phyloP scores from a whole-genome alignment of 2,329 filamentous ascomycete species.

The Exutisphaerella laricina region DNA sequence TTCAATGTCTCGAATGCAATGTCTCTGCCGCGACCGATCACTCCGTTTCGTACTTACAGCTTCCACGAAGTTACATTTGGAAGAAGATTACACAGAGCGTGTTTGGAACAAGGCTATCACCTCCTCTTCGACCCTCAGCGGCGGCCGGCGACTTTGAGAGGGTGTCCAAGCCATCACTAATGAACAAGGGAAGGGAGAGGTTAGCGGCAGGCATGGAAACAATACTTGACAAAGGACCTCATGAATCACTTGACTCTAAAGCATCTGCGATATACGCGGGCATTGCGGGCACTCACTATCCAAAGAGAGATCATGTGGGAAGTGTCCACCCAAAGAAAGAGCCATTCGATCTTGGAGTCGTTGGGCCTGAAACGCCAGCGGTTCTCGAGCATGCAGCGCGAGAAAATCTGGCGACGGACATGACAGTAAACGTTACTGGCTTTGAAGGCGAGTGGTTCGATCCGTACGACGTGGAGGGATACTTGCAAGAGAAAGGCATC shows the following conservation, averaged over 20 bases:
- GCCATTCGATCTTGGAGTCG: constrained; percentile 26
- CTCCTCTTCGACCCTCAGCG: constrained; percentile 49
- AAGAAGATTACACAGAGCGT: constrained; percentile 61
- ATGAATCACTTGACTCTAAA: constrained; percentile 54
- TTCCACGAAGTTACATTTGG: constrained; percentile 63
- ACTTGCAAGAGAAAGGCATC: constrained; percentile 60
- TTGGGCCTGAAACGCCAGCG: constrained; percentile 28
- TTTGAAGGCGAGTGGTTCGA: constrained; percentile 74
- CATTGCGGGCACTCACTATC: constrained; percentile 62
- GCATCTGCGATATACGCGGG: constrained; percentile 62
- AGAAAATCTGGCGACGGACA: constrained; percentile 26
- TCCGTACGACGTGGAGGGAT: constrained; percentile 68
- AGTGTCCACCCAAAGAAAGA: constrained; percentile 47
- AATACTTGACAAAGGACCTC: constrained; percentile 35
- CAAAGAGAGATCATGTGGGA: constrained; percentile 42
- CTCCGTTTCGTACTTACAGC: constrained; percentile 50
- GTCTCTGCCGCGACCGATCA: constrained; percentile 7
- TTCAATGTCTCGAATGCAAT: constrained; percentile 28
- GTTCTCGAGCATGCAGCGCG: constrained; percentile 24
- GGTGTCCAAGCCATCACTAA: constrained; percentile 25
- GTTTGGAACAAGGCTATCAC: constrained; percentile 57
- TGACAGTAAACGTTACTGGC: constrained; percentile 51
- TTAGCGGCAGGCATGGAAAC: constrained; percentile 34
- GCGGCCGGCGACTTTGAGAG: constrained; percentile 21
- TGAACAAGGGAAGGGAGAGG: constrained; percentile 18